phyloP scores from a whole-genome alignment of 139 green algal genomes.

The Mesotaenium endlicherianum region DNA sequence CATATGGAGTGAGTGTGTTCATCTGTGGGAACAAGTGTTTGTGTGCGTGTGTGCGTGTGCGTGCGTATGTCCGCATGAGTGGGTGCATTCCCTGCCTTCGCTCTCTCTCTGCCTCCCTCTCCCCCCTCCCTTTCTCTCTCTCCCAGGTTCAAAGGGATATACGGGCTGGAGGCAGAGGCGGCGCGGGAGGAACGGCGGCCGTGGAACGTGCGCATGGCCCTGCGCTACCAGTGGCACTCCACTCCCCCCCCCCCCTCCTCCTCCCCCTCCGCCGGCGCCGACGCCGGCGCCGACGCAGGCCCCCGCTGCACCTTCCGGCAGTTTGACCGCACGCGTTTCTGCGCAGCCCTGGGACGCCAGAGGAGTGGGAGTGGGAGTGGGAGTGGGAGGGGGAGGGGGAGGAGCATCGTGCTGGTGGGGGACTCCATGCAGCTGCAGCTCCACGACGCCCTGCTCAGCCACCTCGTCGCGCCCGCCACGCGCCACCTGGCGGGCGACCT shows the following conservation, averaged over 20 bases:
- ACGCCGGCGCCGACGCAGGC: neutral
- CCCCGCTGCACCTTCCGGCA: constrained; percentile 4
- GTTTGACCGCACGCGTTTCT: constrained; percentile 15
- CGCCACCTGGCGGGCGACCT: neutral
- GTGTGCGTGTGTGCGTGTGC: neutral
- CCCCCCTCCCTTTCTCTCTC: neutral
- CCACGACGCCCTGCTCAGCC: constrained; percentile 4
- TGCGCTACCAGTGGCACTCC: constrained; percentile 16
- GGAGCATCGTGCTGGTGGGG: constrained; percentile 22
- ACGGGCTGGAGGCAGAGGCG: neutral
- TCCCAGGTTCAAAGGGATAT: constrained; percentile 1
- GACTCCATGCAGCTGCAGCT: neutral
- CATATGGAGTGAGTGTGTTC: too few relatives aligned
- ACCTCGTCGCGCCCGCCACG: neutral
- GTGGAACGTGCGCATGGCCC: neutral
- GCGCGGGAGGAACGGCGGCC: neutral
- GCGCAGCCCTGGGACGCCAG: neutral
- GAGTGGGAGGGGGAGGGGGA: too few relatives aligned
- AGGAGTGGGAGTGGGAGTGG: too few relatives aligned
- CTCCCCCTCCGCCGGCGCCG: neutral
- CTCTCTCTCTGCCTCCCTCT: neutral
- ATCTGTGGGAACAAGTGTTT: too few relatives aligned
- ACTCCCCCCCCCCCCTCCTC: neutral
- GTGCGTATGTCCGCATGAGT: neutral
- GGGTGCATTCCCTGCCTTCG: neutral